Base-by-base conservation (phyloP, 225 moss, liverwort and hornwort species). In the Physcomitrium patens region DNA sequence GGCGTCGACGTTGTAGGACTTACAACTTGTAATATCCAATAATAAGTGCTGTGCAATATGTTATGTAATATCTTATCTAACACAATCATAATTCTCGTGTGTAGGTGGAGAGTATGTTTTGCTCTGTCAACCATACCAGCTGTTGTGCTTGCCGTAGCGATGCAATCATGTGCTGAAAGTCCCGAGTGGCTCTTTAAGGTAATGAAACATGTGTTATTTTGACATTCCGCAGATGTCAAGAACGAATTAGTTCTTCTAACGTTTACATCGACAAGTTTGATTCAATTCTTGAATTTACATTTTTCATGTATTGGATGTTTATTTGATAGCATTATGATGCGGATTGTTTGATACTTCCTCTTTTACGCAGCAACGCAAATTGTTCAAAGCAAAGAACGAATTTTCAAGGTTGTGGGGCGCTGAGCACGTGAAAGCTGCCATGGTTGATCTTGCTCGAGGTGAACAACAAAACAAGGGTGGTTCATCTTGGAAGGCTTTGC, bases 171-270 rank as follows among this genome's bases (percentile, higher is more conserved):
- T 60, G 82, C 73, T 8, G 88, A 88, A 76, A 88, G 88, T 76
- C 88, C 88, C 1, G 79, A 85, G 53, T 88, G 88, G 88, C 82
- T 88, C 9, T 88, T 78, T 13, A 88, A 88, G 88, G 87, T 87
- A 68, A 65, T 72, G 3, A 66, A 10, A 26, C 48, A 22, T 8
- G 8, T 11, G 1, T 22, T 5, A 24, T 69, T 0, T 12, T 12
- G 1, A 59, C 41, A 20, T 2, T 13, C 27, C 5, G 2, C 9
- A 24, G 5, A 18, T 60, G 2, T 0, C 8, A 4, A 9, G 0
- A 37, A 7, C 5, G 7, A 15, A 22, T 6, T 12, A 18, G 12
- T 23, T 1, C 31, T 52, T 12, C 9, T 27, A 19, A 20, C 1
- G 12, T 59, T 1, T 51, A 19, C 0, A 19, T 12, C 12, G 22